Evolutionary conservation across 805 yeast genomes (phyloP).

Genomic region (Ogataea glucozyma): DNA sequence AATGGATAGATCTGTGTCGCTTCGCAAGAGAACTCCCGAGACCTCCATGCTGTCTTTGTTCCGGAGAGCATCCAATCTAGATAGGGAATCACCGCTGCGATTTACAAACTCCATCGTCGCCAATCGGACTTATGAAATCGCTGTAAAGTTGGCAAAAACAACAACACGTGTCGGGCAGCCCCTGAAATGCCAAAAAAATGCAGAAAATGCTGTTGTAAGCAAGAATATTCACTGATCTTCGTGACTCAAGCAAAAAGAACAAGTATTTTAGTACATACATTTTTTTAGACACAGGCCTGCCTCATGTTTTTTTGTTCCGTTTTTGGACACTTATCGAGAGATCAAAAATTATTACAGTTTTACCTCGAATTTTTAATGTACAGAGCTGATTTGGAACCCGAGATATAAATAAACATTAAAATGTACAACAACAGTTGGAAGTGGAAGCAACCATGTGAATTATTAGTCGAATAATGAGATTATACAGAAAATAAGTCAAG

Average conservation of each 20-base stretch:
- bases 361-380: slow-evolving; percentile 1
- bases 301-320: background rate
- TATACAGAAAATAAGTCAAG: slow-evolving; percentile 3
- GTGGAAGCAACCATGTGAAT: slow-evolving; percentile 1
- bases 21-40: slow-evolving; percentile 6
- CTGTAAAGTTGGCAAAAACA: too few species aligned
- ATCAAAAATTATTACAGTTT: background rate
- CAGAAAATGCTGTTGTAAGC: too few species aligned
- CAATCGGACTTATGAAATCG: too few species aligned
- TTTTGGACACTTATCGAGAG: slow-evolving; percentile 2
- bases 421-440: background rate
- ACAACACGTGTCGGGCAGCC: too few species aligned
- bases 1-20: slow-evolving; percentile 9
- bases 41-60: slow-evolving; percentile 7
- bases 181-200: too few species aligned
- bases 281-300: background rate
- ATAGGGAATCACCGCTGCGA: slow-evolving; percentile 6
- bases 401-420: slow-evolving; percentile 1
- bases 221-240: too few species aligned
- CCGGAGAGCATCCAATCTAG: slow-evolving; percentile 2
- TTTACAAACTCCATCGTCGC: slow-evolving; percentile 6
- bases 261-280: background rate
- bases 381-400: too few species aligned
- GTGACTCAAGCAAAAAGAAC: too few species aligned
- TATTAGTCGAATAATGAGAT: slow-evolving; percentile 4